phyloP scores from a whole-genome alignment of 306 rosid genomes.

The Prinsepia uniflora region DNA sequence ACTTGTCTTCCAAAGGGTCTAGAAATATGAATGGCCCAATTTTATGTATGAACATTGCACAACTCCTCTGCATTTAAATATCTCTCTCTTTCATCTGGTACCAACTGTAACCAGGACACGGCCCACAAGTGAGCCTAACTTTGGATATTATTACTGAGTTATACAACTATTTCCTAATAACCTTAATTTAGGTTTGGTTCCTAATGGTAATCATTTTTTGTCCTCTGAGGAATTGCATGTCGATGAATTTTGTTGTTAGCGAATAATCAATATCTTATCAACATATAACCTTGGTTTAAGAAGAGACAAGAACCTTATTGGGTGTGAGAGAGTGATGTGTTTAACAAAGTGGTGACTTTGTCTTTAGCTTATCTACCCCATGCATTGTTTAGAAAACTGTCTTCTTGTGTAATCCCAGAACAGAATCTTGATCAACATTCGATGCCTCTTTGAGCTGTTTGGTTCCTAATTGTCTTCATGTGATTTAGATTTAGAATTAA shows the following conservation, averaged over 20 bases:
- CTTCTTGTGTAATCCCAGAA: constrained; percentile 29
- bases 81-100: neutral
- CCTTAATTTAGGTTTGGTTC: neutral
- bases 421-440: constrained; percentile 36
- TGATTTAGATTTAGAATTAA: neutral
- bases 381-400: constrained; percentile 23
- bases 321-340: constrained; percentile 21
- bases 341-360: constrained; percentile 34
- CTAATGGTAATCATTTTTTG: neutral
- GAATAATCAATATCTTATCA: too few species aligned
- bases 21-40: neutral
- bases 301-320: constrained; percentile 4
- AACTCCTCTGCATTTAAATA: constrained; percentile 1
- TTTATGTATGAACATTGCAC: neutral
- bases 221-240: too few species aligned
- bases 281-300: too few species aligned
- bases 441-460: constrained; percentile 7
- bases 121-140: neutral
- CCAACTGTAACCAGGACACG: neutral
- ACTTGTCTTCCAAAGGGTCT: constrained; percentile 8
- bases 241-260: too few species aligned
- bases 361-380: constrained; percentile 20
- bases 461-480: constrained; percentile 1
- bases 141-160: neutral
- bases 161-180: neutral